phyloP scores from a whole-genome alignment of 768 basidiomycete genomes.

The Suillus discolor region DNA sequence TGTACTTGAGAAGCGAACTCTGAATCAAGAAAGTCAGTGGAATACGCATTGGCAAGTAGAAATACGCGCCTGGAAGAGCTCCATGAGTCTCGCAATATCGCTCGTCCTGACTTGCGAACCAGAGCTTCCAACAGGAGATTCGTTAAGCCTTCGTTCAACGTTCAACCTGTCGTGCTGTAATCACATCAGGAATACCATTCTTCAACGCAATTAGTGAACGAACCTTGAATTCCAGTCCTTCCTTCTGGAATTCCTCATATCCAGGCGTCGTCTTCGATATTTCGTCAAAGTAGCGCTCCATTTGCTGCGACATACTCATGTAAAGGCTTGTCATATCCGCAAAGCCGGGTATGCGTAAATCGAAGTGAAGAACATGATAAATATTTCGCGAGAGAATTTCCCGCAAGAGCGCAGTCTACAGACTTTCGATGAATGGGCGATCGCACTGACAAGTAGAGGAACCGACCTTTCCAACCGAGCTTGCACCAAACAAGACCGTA shows the following conservation, averaged over 20 bases:
- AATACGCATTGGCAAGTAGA: slow-evolving; percentile 1
- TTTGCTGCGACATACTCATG: slow-evolving; percentile 73
- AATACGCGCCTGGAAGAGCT: slow-evolving; percentile 67
- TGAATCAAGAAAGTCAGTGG: slow-evolving; percentile 24
- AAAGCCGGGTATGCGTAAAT: slow-evolving; percentile 82
- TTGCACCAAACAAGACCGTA: slow-evolving; percentile 79
- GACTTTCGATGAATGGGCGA: slow-evolving; percentile 3
- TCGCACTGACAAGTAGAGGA: neutral
- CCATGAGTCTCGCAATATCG: slow-evolving; percentile 83
- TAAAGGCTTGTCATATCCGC: slow-evolving; percentile 81
- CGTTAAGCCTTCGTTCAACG: slow-evolving; percentile 63
- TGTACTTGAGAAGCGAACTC: slow-evolving; percentile 73
- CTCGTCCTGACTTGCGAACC: slow-evolving; percentile 66
- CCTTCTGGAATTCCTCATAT: slow-evolving; percentile 72
- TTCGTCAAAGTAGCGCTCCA: slow-evolving; percentile 78
- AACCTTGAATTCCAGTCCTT: slow-evolving; percentile 81
- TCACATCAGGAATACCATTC: slow-evolving; percentile 8
- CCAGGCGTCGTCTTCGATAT: slow-evolving; percentile 61
- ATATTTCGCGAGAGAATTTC: slow-evolving; percentile 69
- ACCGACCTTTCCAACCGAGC: slow-evolving; percentile 76
- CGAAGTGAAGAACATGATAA: slow-evolving; percentile 84
- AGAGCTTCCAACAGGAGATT: slow-evolving; percentile 42
- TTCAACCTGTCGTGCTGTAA: slow-evolving; percentile 73
- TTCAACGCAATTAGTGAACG: neutral
- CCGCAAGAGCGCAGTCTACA: slow-evolving; percentile 73